Evolutionary conservation across 1,284 basidiomycete genomes (phyloP).

Genomic region (Pseudozyma flocculosa): DNA sequence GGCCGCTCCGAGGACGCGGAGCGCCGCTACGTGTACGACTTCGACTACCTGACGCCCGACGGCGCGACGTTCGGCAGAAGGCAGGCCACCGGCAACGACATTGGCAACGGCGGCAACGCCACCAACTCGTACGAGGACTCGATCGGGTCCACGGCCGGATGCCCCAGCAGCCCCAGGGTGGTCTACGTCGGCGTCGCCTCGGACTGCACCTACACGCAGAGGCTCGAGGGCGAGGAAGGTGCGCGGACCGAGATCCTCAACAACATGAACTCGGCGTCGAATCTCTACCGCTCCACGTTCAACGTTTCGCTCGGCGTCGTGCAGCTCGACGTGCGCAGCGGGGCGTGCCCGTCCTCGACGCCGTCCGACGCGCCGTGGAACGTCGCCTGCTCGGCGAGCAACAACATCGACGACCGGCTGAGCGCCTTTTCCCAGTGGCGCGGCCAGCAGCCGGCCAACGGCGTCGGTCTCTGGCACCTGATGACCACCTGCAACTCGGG

Average conservation of each 20-base stretch:
- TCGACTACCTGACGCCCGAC: conserved; percentile 24
- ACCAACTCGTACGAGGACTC: conserved; percentile 83
- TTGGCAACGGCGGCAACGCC: conserved; percentile 75
- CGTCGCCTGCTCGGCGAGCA: conserved; percentile 30
- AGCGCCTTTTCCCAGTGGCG: conserved; percentile 82
- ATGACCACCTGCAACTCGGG: conserved; percentile 84
- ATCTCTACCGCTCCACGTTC: conserved; percentile 74
- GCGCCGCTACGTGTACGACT: conserved; percentile 23
- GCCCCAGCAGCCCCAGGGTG: conserved; percentile 72
- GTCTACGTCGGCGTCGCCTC: conserved; percentile 84
- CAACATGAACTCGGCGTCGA: conserved; percentile 73
- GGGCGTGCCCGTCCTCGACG: conserved; percentile 52
- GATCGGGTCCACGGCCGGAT: conserved; percentile 65
- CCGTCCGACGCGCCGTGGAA: conserved; percentile 61
- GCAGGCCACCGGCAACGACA: conserved; percentile 63
- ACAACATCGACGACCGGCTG: conserved; percentile 68
- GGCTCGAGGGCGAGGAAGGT: conserved; percentile 21
- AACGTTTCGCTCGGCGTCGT: conserved; percentile 82
- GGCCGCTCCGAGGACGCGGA: conserved; percentile 9
- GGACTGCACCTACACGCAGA: conserved; percentile 72
- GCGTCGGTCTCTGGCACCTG: conserved; percentile 82
- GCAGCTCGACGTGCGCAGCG: conserved; percentile 69
- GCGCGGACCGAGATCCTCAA: conserved; percentile 74
- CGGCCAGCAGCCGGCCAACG: conserved; percentile 70
- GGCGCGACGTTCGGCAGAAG: conserved; percentile 14